Evolutionary conservation across 805 yeast species (phyloP), one percentile per base, ranked within the genome.

Genomic region (Blastobotrys chiropterorum): DNA sequence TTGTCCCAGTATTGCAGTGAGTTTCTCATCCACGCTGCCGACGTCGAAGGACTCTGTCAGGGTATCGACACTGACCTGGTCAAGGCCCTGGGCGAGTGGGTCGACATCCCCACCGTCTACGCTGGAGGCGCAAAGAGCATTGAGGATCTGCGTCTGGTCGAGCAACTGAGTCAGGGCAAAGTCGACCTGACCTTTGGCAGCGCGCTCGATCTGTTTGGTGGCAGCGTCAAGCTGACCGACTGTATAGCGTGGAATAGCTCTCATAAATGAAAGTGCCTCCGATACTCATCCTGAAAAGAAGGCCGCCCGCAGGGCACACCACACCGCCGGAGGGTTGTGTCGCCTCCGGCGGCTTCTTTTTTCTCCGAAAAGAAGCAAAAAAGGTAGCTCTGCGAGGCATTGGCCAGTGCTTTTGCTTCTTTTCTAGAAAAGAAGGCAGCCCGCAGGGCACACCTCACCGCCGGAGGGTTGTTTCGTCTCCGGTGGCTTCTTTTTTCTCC

Each of bases 1-100:
- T 74, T 94, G 40, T 69, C 83, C 6, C 51, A 72, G 47, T 87
- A 84, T 68, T 88, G 97, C 61, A 78, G 81, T 57, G 99, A 94
- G 69, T 87, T 92, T 63, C 71, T 94, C 50, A 84, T 94, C 15
- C 99, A 94, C 70, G 99, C 99, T 2, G 99, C 99, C 0, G 99
- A 94, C 68, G 98, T 94, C 2, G 99, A 94, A 69, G 99, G 99
- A 0, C 74, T 94, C 15, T 94, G 99, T 66, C 78, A 81, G 42
- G 99, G 99, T 0, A 86, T 94, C 34, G 99, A 94, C 63, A 82
- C 83, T 63, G 78, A 81, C 15, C 72, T 94, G 43, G 97, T 94
- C 3, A 52, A 54, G 22, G 77, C 77, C 51, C 71, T 94, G 41
- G 89, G 89, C 19, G 80, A 83, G 58, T 94, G 98, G 98, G 68